A percentile compares a stretch with the other conserved stretches of the same genome.
Evolutionary conservation across 148 eudicot genomes (phyloP).

Genomic region (Oxyria digyna): DNA sequence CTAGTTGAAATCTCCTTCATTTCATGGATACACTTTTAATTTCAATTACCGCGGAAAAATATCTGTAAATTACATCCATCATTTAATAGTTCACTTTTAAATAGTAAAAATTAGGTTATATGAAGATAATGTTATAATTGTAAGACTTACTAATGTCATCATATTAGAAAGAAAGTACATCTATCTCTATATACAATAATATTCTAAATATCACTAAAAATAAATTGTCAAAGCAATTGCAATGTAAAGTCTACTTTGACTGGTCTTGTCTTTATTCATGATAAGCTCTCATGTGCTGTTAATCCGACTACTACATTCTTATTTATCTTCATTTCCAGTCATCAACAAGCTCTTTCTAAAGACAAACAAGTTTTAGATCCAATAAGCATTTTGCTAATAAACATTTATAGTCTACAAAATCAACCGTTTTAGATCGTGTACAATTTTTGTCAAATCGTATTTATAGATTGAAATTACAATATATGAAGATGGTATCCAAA

Average conservation of each 20-base stretch:
- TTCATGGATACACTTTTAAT: background rate
- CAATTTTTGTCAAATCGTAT: background rate
- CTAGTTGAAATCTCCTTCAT: background rate
- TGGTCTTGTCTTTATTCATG: background rate
- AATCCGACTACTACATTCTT: background rate
- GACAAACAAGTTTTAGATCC: background rate
- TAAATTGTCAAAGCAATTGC: background rate
- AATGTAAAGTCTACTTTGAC: background rate
- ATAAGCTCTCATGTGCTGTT: background rate
- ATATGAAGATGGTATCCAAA: too few relatives aligned
- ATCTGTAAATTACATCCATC: background rate
- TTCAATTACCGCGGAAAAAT: too few relatives aligned
- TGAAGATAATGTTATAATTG: background rate
- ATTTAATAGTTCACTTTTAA: background rate
- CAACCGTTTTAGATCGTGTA: background rate
- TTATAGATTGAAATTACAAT: background rate
- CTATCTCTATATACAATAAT: background rate
- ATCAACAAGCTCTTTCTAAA: background rate
- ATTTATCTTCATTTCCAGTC: background rate
- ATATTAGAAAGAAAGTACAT: background rate
- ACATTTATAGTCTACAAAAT: background rate
- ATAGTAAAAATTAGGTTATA: background rate
- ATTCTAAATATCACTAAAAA: background rate
- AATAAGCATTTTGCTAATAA: background rate
- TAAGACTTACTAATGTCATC: background rate